Base-by-base conservation (phyloP, 164 flowering plant species). In the Sedum album region DNA sequence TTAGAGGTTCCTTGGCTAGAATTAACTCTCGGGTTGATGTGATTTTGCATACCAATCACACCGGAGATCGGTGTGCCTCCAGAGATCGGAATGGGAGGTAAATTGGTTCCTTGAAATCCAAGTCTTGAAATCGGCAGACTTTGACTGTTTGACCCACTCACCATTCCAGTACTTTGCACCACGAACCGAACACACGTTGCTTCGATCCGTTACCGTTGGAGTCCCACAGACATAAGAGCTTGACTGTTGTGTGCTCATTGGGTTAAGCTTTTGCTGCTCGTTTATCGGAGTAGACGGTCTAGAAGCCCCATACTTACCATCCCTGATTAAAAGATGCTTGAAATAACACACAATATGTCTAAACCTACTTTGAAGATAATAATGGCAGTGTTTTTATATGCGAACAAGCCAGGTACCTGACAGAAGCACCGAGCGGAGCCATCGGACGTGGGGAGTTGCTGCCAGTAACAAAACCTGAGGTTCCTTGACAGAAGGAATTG, bases 391-490 rank as follows among this genome's bases (percentile, higher is more conserved):
- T 0, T 55, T 21, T 55, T 23, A 1, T 55, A 55, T 55, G 60
- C 23, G 23, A 55, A 23, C 13, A 25, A 65, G 6, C 41, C 62
- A 53, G 62, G 33, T 82, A 94, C 99, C 99, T 87, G 62, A 71
- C 55, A 39, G 93, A 70, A 23, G 57, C 57, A 51, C 21, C 21
- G 55, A 78, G 69, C 60, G 84, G 74, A 64, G 79, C 79, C 70
- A 90, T 75, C 46, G 86, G 74, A 4, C 87, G 75, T 44, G 90
- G 66, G 71, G 84, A 74, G 78, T 82, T 86, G 76, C 74, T 82
- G 35, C 38, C 51, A 30, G 17, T 21, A 23, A 65, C 48, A 9
- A 65, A 26, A 30, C 88, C 82, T 53, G 90, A 71, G 64, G 96
- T 77, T 66, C 86, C 90, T 76, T 78, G 93, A 17, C 80, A 53